A percentile compares a stretch with the other conserved stretches of the same genome.
Conservation (phyloP, 2,329 filamentous ascomycete genomes). For the Monilinia polystroma region DNA sequence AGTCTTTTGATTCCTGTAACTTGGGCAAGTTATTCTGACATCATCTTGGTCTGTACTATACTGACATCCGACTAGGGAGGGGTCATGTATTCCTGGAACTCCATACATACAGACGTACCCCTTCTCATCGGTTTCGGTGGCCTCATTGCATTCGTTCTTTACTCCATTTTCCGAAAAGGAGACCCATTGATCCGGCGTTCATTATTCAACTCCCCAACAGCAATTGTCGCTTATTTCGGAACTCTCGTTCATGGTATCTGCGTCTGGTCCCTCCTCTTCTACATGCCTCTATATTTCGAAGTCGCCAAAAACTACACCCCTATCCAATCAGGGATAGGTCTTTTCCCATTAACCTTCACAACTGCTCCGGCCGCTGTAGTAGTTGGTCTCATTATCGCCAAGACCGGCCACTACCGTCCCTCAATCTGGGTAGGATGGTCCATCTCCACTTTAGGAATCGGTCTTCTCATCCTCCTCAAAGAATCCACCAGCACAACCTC, state of each 20-base stretch:
- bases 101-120: constrained; percentile 59
- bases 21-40: constrained; percentile 45
- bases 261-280: constrained; percentile 54
- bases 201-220: constrained; percentile 48
- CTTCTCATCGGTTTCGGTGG: constrained; percentile 54
- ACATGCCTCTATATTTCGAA: constrained; percentile 51
- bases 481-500: constrained; percentile 49
- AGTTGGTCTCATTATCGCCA: constrained; percentile 54
- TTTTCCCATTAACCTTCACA: constrained; percentile 60
- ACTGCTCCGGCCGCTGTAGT: constrained; percentile 56
- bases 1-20: constrained; percentile 60
- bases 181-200: constrained; percentile 42
- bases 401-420: constrained; percentile 56
- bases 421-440: constrained; percentile 56
- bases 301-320: constrained; percentile 52
- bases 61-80: constrained; percentile 44
- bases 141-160: constrained; percentile 52
- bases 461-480: constrained; percentile 51
- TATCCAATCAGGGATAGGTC: constrained; percentile 52
- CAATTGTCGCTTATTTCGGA: constrained; percentile 51
- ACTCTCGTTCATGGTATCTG: constrained; percentile 55
- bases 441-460: constrained; percentile 57
- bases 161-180: constrained; percentile 43
- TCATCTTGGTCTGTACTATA: not conserved
- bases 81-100: constrained; percentile 62